Conservation (phyloP, 805 yeast species). For the Candida khao-thaluensis region DNA sequence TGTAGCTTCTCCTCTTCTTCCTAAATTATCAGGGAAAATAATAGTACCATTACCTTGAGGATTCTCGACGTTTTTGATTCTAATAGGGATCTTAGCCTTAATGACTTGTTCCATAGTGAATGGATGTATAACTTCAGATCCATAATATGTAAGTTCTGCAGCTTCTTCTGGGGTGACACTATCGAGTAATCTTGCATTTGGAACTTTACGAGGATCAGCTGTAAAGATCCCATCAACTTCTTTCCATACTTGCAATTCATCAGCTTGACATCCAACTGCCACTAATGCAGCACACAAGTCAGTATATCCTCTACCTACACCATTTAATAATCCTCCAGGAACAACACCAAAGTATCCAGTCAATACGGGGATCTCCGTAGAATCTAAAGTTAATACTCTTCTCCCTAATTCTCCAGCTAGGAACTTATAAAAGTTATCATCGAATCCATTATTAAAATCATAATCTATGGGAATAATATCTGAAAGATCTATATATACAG, state of each 20-base stretch:
- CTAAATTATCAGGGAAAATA: slow-evolving; percentile 88
- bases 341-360: slow-evolving; percentile 95
- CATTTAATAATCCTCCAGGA: slow-evolving; percentile 92
- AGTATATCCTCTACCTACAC: slow-evolving; percentile 97
- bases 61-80: slow-evolving; percentile 93
- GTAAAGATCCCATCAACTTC: slow-evolving; percentile 99
- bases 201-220: slow-evolving; percentile 96
- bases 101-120: slow-evolving; percentile 99
- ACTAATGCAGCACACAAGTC: slow-evolving; percentile 96
- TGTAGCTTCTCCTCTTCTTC: slow-evolving; percentile 80
- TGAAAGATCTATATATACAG: slow-evolving; percentile 78
- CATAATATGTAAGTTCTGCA: slow-evolving; percentile 95
- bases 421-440: slow-evolving; percentile 59
- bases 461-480: slow-evolving; percentile 64
- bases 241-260: slow-evolving; percentile 96
- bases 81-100: slow-evolving; percentile 90
- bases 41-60: slow-evolving; percentile 92
- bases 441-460: slow-evolving; percentile 59
- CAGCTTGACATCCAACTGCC: slow-evolving; percentile 90
- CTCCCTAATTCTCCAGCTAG: slow-evolving; percentile 54
- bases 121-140: slow-evolving; percentile 97
- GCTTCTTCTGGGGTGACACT: slow-evolving; percentile 98
- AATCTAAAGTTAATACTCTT: slow-evolving; percentile 43
- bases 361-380: slow-evolving; percentile 71
- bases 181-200: slow-evolving; percentile 77